phyloP scores from a whole-genome alignment of 2,329 filamentous ascomycete genomes.

The Dryadomyces sulphureus region DNA sequence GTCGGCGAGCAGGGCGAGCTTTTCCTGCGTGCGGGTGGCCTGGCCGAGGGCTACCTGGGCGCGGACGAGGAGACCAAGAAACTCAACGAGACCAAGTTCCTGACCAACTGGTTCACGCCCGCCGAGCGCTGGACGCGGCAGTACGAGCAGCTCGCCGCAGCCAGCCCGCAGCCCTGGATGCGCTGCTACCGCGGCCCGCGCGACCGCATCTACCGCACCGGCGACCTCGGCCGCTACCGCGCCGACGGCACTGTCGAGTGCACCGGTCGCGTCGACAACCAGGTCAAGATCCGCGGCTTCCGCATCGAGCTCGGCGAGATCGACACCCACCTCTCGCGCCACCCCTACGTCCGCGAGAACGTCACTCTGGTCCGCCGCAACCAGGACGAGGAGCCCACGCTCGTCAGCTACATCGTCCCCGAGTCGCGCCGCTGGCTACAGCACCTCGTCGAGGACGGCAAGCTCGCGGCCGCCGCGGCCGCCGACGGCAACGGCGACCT shows the following conservation, averaged over 20 bases:
- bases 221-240: slow-evolving; percentile 68
- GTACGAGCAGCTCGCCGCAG: slow-evolving; percentile 15
- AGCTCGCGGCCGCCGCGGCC: slow-evolving; percentile 13
- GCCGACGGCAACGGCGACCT: slow-evolving; percentile 16
- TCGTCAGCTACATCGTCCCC: slow-evolving; percentile 85
- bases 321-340: slow-evolving; percentile 63
- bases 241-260: slow-evolving; percentile 57
- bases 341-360: slow-evolving; percentile 67
- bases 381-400: slow-evolving; percentile 67
- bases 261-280: slow-evolving; percentile 58
- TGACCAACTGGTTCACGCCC: slow-evolving; percentile 78
- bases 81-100: slow-evolving; percentile 61
- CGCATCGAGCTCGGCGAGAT: slow-evolving; percentile 91
- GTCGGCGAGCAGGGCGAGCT: slow-evolving; percentile 78
- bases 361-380: slow-evolving; percentile 75
- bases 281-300: slow-evolving; percentile 94
- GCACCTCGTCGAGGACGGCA: slow-evolving; percentile 34
- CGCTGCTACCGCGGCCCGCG: slow-evolving; percentile 65
- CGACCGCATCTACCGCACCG: slow-evolving; percentile 76
- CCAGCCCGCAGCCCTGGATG: slow-evolving; percentile 64
- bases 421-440: slow-evolving; percentile 55
- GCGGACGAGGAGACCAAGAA: slow-evolving; percentile 36
- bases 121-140: slow-evolving; percentile 49
- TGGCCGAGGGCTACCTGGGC: slow-evolving; percentile 50
- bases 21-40: slow-evolving; percentile 64